Evolutionary conservation across 352 stramenopile genomes (phyloP).

Genomic region (Phytophthora podocarpi): DNA sequence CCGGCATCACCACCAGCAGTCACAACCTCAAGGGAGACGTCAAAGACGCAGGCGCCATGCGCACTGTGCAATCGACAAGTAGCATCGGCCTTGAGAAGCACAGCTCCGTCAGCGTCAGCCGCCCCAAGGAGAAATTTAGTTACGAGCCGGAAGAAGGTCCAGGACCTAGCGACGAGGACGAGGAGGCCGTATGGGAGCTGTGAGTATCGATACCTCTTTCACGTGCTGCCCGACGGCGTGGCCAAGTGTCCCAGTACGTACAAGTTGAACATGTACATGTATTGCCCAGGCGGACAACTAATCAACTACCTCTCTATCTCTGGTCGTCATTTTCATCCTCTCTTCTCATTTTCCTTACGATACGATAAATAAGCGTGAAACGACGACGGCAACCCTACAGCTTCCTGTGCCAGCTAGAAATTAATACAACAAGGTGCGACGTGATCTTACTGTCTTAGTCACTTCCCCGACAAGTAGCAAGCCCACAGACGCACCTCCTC

Average conservation of each 20-base stretch:
- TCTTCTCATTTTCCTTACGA: conserved; percentile 9
- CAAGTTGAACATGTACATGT: conserved; percentile 19
- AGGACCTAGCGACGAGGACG: conserved; percentile 17
- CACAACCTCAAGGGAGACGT: conserved; percentile 19
- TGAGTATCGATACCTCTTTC: conserved; percentile 13
- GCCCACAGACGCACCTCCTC: conserved; percentile 2
- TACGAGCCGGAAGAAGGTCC: conserved; percentile 20
- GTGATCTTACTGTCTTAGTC: conserved; percentile 12
- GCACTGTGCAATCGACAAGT: conserved; percentile 25
- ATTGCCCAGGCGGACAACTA: not conserved
- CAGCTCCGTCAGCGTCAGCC: not conserved
- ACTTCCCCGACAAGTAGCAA: conserved; percentile 11
- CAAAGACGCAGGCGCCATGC: conserved; percentile 23
- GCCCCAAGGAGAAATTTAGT: conserved; percentile 23
- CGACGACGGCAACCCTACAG: not conserved
- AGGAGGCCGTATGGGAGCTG: conserved; percentile 42
- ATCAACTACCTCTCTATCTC: too few species aligned
- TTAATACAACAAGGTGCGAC: conserved; percentile 14
- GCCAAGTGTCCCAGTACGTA: not conserved
- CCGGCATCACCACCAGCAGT: conserved; percentile 24
- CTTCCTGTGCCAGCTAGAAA: too few species aligned
- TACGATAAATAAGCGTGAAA: conserved; percentile 22
- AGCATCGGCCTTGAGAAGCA: conserved; percentile 24
- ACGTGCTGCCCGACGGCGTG: conserved; percentile 11
- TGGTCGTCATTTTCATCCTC: not conserved